Evolutionary conservation across 148 eudicot species (phyloP).

Genomic region (Chenopodium berlandieri): DNA sequence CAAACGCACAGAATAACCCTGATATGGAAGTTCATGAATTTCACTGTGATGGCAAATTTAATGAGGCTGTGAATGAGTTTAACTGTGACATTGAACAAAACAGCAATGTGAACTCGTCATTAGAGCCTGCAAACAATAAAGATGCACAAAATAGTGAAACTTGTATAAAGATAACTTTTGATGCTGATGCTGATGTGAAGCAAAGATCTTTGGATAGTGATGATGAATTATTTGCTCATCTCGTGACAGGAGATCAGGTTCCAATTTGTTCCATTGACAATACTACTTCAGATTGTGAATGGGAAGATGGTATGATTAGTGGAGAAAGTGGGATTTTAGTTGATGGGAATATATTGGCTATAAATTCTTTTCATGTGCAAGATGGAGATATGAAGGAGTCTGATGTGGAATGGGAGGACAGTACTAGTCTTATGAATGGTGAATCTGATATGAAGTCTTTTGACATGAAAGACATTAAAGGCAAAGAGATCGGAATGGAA

Average conservation of each 20-base stretch:
- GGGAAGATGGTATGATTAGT: conserved; percentile 66
- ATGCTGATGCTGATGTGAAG: conserved; percentile 47
- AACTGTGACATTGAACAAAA: conserved; percentile 22
- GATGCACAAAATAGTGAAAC: conserved; percentile 31
- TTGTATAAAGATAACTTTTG: conserved; percentile 65
- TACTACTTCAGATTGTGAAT: conserved; percentile 65
- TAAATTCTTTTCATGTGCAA: conserved; percentile 24
- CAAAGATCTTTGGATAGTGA: conserved; percentile 39
- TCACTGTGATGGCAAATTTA: conserved; percentile 26
- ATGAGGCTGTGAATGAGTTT: conserved; percentile 19
- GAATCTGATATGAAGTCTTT: not conserved
- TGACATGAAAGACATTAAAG: conserved; percentile 17
- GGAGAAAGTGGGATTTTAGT: conserved; percentile 23
- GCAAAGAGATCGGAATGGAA: conserved; percentile 47
- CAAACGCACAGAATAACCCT: conserved; percentile 21
- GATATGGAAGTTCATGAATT: conserved; percentile 19
- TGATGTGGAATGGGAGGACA: conserved; percentile 30
- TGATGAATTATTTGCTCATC: conserved; percentile 66
- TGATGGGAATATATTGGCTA: conserved; percentile 22
- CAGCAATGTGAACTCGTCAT: conserved; percentile 24
- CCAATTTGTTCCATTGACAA: conserved; percentile 32
- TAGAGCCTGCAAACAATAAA: conserved; percentile 22
- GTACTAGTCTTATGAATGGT: conserved; percentile 2
- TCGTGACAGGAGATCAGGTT: conserved; percentile 59
- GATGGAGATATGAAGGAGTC: conserved; percentile 24